phyloP scores from a whole-genome alignment of 441 rosid species.

The Gossypium schwendimanii region DNA sequence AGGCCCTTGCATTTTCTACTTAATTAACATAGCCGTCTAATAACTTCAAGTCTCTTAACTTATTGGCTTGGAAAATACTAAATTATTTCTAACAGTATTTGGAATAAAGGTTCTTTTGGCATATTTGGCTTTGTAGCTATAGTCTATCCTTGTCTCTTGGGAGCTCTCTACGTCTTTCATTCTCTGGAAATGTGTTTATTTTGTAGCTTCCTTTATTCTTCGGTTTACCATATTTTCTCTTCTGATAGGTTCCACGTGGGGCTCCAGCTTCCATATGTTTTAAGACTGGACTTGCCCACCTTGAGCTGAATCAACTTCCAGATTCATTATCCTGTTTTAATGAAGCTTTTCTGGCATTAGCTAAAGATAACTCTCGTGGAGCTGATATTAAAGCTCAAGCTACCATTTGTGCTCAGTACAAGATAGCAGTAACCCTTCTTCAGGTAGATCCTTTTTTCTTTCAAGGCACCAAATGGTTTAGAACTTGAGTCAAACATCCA shows the following conservation, averaged over 20 bases:
- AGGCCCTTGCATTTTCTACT: background rate
- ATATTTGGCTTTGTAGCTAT: background rate
- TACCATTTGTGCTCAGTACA: constrained; percentile 95
- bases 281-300: constrained; percentile 92
- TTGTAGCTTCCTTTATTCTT: background rate
- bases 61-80: background rate
- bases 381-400: constrained; percentile 95
- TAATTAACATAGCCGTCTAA: background rate
- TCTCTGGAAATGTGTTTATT: background rate
- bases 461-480: background rate
- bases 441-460: constrained; percentile 38
- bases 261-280: constrained; percentile 87
- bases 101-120: background rate
- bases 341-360: constrained; percentile 92
- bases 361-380: constrained; percentile 94
- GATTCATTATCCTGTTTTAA: constrained; percentile 96
- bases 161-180: background rate
- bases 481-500: background rate
- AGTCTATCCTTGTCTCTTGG: background rate
- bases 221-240: constrained; percentile 12
- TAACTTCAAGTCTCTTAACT: background rate
- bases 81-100: background rate
- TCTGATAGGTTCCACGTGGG: constrained; percentile 82
- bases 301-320: constrained; percentile 93
- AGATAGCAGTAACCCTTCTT: constrained; percentile 86